Evolutionary conservation across 2,329 filamentous ascomycete genomes (phyloP).

Genomic region (Cladophialophora bantiana): DNA sequence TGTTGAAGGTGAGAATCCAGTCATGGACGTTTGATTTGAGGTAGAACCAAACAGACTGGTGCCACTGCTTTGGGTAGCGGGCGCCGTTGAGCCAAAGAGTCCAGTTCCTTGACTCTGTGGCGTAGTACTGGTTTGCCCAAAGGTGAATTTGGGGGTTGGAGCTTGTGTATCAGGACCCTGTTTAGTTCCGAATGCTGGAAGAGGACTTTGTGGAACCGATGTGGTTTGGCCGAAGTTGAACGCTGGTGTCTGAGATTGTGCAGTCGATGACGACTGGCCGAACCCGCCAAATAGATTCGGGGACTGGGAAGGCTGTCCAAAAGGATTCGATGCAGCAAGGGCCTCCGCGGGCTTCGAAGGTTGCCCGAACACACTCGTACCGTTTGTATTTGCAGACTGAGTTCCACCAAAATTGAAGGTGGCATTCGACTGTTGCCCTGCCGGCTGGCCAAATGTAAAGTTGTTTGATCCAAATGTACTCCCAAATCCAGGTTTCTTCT

Average conservation of each 20-base stretch:
- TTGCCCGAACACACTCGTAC: constrained; percentile 27
- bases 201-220: constrained; percentile 24
- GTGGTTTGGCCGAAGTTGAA: constrained; percentile 34
- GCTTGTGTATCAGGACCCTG: constrained; percentile 13
- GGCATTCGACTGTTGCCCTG: constrained; percentile 26
- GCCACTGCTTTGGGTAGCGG: constrained; percentile 6
- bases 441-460: constrained; percentile 36
- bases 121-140: constrained; percentile 23
- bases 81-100: constrained; percentile 10
- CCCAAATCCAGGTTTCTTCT: constrained; percentile 34
- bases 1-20: constrained; percentile 7
- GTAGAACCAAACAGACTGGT: constrained; percentile 21
- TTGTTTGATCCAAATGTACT: constrained; percentile 29
- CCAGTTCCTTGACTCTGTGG: constrained; percentile 16
- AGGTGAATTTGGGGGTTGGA: constrained; percentile 24
- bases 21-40: constrained; percentile 15
- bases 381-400: constrained; percentile 23
- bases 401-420: constrained; percentile 24
- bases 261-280: constrained; percentile 22
- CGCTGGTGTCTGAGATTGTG: constrained; percentile 25
- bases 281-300: constrained; percentile 33
- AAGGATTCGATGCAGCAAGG: constrained; percentile 26
- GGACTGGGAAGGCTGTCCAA: constrained; percentile 31
- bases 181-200: constrained; percentile 25
- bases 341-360: constrained; percentile 19